Base-by-base conservation (phyloP, 768 basidiomycete species). In the Peribolospora baueri region DNA sequence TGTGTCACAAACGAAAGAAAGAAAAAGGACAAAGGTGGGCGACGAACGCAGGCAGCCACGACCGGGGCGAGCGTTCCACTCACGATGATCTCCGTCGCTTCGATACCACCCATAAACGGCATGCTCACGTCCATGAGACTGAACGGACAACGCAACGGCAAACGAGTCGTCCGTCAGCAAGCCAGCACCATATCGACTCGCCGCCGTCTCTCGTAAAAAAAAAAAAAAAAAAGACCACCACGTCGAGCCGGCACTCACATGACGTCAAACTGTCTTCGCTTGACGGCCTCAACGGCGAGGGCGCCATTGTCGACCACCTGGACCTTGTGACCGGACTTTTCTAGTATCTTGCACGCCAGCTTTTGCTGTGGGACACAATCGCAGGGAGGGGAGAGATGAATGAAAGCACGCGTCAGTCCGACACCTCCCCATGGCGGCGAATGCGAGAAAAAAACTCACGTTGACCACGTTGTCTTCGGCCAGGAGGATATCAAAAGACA, bases 81-180 rank as follows among this genome's bases (percentile, higher is more conserved):
- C 25, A 25, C 25, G 58, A 95, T 93, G 56, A 85, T 72, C 60
- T 87, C 81, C 5, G 93, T 98, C 1, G 91, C 86, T 68, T 98
- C 90, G 80, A 91, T 86, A 59, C 91, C 90, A 51, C 90, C 88
- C 86, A 97, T 95, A 68, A 90, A 81, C 5, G 88, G 86, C 86
- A 91, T 90, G 8, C 49, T 52, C 5, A 61, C 82, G 63, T 95
- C 90, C 91, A 95, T 95, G 84, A 91, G 58, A 11, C 52, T 40
- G 42, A 56, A 50, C 59, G 54, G 41, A 3, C 1, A 25, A 25
- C 25, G 25, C 25, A 25, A 25, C 25, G 25, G 25, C 25, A 25
- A 1, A 25, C 25, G 25, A 25, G 25, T 25, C 25, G 25, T 25
- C 25, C 25, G 25, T 25, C 25, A 25, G 25, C 25, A 25, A 25